phyloP scores from a whole-genome alignment of 305 asterid species.

The Andrographis paniculata region DNA sequence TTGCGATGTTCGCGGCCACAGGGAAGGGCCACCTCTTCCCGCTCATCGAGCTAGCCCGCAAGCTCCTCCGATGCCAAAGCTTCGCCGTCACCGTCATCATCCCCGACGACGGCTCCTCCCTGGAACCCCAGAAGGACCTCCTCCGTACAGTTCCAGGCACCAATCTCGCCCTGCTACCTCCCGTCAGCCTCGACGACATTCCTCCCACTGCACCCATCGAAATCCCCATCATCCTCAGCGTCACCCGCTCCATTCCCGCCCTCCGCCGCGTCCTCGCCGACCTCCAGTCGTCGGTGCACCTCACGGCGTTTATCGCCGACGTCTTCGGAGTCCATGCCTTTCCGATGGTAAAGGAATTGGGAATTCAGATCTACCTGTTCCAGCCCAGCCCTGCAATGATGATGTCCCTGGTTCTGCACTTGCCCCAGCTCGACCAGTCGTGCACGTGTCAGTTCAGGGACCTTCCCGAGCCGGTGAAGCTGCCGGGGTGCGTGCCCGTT shows the following conservation, averaged over 20 bases:
- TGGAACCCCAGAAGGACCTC: not conserved
- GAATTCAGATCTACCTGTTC: not conserved
- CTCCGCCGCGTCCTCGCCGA: not conserved
- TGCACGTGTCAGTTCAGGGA: constrained; percentile 1
- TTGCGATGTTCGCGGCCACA: not conserved
- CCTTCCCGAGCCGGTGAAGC: constrained; percentile 1
- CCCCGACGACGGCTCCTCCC: not conserved
- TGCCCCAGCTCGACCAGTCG: constrained; percentile 1
- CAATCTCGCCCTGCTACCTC: not conserved
- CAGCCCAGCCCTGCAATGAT: not conserved
- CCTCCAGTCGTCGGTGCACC: not conserved
- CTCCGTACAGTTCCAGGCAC: not conserved
- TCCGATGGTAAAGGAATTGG: constrained; percentile 3
- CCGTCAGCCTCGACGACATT: not conserved
- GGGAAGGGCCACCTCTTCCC: not conserved
- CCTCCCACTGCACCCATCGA: not conserved
- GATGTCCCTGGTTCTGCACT: not conserved
- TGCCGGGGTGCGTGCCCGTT: constrained; percentile 8
- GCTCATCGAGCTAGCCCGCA: constrained; percentile 1
- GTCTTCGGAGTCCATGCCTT: not conserved
- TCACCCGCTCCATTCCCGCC: not conserved
- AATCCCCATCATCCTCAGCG: not conserved
- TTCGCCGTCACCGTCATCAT: constrained; percentile 1
- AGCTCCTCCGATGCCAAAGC: not conserved
- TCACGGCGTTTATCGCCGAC: not conserved